Percentiles rank a stretch among this genome's conserved stretches.
Evolutionary conservation across 768 basidiomycete genomes (phyloP).

Genomic region (Panaeolus cyanescens): DNA sequence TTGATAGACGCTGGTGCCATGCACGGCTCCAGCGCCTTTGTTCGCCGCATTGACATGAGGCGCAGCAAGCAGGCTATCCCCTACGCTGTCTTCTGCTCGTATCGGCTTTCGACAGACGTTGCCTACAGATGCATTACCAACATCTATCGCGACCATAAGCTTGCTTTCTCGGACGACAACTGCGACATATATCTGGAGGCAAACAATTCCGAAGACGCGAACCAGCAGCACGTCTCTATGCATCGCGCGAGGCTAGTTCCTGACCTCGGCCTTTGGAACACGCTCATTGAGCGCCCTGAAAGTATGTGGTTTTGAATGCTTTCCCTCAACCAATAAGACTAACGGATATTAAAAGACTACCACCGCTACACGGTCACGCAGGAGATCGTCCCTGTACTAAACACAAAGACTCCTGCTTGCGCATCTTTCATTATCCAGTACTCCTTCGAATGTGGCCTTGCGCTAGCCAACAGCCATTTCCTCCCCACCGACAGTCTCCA

Average conservation of each 20-base stretch:
- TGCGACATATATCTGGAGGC: not conserved
- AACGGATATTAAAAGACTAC: not conserved
- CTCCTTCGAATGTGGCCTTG: not conserved
- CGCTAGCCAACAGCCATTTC: not conserved
- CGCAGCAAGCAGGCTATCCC: not conserved
- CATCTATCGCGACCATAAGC: not conserved
- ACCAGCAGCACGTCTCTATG: not conserved
- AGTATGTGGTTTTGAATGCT: slow-evolving; percentile 7
- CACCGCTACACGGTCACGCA: not conserved
- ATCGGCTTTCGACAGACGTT: not conserved
- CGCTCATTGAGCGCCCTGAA: not conserved
- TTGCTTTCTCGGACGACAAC: not conserved
- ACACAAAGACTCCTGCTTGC: not conserved
- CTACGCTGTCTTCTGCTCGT: not conserved
- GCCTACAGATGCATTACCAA: not conserved
- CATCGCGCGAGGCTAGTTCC: not conserved
- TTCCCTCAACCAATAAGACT: not conserved
- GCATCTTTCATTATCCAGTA: not conserved
- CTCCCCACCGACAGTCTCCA: not conserved
- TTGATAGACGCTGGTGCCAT: slow-evolving; percentile 12
- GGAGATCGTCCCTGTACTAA: not conserved
- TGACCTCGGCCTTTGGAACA: not conserved
- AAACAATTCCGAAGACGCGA: not conserved
- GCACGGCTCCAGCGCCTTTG: slow-evolving; percentile 6
- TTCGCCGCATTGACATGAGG: slow-evolving; percentile 12